These are phyloP conservation scores for Tulasnella calospora DNA, from an alignment of 768 basidiomycete genomes.

Conservation along the genomic window DNA sequence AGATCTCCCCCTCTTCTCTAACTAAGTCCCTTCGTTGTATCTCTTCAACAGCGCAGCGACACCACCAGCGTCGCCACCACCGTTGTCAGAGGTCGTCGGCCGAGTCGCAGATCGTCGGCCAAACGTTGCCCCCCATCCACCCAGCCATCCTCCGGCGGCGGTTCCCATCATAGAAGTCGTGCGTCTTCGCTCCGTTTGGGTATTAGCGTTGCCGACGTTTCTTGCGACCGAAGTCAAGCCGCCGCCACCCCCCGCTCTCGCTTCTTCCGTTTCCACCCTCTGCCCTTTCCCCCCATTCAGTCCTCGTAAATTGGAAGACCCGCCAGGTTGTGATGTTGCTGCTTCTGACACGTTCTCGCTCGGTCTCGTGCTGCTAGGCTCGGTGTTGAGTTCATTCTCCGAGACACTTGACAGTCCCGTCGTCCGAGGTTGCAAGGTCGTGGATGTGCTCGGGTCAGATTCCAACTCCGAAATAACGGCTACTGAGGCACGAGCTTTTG, in stretches of 20 bases:
- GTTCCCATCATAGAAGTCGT: neutral
- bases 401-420: conserved; percentile 2
- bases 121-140: neutral
- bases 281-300: neutral
- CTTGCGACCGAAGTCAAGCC: neutral
- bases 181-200: conserved; percentile 4
- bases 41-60: neutral
- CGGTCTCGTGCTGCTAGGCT: neutral
- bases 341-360: neutral
- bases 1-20: neutral
- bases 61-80: neutral
- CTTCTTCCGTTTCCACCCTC: conserved; percentile 7
- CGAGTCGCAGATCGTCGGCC: neutral
- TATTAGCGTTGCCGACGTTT: conserved; percentile 11
- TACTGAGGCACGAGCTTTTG: neutral
- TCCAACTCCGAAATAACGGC: conserved; percentile 8
- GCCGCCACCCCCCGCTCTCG: neutral
- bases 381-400: neutral
- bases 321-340: neutral
- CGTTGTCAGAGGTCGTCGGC: neutral
- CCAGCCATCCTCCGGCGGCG: neutral
- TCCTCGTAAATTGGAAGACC: neutral
- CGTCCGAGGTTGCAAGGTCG: neutral
- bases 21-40: neutral
- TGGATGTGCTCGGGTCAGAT: neutral